phyloP scores from a whole-genome alignment of 352 stramenopile species.

The Pythium diclinum region DNA sequence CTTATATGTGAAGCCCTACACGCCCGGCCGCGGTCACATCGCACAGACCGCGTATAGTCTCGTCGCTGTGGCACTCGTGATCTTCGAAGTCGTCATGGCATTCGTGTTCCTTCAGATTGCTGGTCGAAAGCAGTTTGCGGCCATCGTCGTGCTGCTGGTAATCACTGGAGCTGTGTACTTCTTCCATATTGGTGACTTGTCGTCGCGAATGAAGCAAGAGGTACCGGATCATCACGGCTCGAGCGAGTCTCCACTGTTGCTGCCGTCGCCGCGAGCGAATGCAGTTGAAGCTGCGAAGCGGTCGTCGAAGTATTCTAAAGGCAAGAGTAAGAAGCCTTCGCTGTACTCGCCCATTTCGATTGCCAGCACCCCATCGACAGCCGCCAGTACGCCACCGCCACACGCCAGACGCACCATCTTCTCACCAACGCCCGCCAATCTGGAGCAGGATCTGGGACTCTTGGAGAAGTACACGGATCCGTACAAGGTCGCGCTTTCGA shows the following conservation, averaged over 20 bases:
- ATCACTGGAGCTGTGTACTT: conserved; percentile 47
- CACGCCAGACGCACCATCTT: conserved; percentile 36
- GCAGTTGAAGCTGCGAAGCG: background rate
- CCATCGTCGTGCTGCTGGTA: conserved; percentile 53
- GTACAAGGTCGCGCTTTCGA: conserved; percentile 68
- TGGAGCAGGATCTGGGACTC: conserved; percentile 40
- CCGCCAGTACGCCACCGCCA: conserved; percentile 7
- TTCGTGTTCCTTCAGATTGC: conserved; percentile 74
- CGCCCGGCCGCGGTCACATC: conserved; percentile 59
- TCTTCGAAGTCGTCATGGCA: conserved; percentile 73
- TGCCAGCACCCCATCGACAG: background rate
- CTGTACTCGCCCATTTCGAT: conserved; percentile 16
- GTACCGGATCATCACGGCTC: conserved; percentile 30
- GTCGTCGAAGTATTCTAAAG: conserved; percentile 4
- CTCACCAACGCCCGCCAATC: conserved; percentile 33
- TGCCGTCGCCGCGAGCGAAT: conserved; percentile 9
- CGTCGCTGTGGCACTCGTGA: conserved; percentile 59
- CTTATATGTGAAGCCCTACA: conserved; percentile 74
- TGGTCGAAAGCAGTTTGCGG: conserved; percentile 44
- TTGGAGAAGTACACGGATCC: conserved; percentile 59
- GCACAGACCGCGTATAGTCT: conserved; percentile 60
- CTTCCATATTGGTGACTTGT: conserved; percentile 48
- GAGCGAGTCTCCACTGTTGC: conserved; percentile 25
- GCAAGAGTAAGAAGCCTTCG: conserved; percentile 4
- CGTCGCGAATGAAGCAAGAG: conserved; percentile 34